Conservation (phyloP, 2,329 filamentous ascomycete species). For the Calonectria pseudoturangicola region DNA sequence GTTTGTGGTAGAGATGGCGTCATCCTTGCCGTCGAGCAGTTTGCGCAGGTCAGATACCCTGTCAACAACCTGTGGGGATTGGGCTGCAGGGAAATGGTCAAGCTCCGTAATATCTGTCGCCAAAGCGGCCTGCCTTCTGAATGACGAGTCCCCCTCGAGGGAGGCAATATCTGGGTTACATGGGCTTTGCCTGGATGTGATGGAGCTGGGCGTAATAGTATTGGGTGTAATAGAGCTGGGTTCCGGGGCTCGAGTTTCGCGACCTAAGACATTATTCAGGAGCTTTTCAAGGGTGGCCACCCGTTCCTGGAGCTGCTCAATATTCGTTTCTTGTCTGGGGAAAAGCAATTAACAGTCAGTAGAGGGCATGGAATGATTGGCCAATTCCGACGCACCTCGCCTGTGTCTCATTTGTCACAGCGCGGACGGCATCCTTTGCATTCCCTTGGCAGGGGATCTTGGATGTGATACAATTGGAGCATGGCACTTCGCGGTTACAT, state of each 20-base stretch:
- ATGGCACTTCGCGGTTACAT: slow-evolving; percentile 24
- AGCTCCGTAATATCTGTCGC: slow-evolving; percentile 9
- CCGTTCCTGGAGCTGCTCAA: slow-evolving; percentile 7
- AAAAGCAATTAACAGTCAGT: background rate
- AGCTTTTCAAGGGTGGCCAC: slow-evolving; percentile 1
- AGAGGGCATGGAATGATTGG: background rate
- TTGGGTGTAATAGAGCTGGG: background rate
- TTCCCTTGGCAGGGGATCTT: slow-evolving; percentile 21
- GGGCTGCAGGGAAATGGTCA: background rate
- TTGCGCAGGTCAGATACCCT: slow-evolving; percentile 21
- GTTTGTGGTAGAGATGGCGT: background rate
- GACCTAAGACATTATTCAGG: background rate
- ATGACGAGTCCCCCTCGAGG: slow-evolving; percentile 15
- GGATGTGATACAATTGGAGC: slow-evolving; percentile 20
- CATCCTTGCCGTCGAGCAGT: slow-evolving; percentile 17
- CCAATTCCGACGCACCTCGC: slow-evolving; percentile 16
- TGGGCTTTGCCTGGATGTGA: slow-evolving; percentile 8
- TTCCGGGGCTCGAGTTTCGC: background rate
- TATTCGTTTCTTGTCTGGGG: slow-evolving; percentile 1
- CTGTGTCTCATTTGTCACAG: slow-evolving; percentile 15
- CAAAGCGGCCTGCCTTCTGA: background rate
- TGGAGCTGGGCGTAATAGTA: background rate
- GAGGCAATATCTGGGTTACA: slow-evolving; percentile 18
- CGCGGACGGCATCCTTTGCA: slow-evolving; percentile 5
- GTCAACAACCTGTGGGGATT: slow-evolving; percentile 19